phyloP scores from a whole-genome alignment of 108 stramenopile genomes.

The Discostella pseudostelligera region DNA sequence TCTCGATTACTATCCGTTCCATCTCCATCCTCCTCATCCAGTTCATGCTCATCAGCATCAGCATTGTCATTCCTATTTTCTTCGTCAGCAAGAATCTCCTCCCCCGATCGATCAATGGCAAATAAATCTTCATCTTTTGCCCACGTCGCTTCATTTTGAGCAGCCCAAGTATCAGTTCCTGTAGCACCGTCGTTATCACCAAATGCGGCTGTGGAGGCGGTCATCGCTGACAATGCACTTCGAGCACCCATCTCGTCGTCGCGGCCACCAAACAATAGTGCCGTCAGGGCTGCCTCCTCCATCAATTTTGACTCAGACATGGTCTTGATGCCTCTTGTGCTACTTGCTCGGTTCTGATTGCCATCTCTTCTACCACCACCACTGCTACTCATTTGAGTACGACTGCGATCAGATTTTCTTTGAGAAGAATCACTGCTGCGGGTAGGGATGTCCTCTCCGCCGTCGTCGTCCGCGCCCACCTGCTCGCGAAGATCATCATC shows the following conservation, averaged over 20 bases:
- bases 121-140: conserved; percentile 24
- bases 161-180: conserved; percentile 9
- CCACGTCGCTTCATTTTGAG: not conserved
- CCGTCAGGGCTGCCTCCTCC: conserved; percentile 26
- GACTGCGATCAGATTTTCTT: not conserved
- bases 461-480: too few relatives aligned
- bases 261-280: conserved; percentile 21
- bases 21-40: conserved; percentile 25
- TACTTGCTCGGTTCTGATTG: not conserved
- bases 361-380: not conserved
- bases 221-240: not conserved
- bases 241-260: conserved; percentile 7
- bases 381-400: not conserved
- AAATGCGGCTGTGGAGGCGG: not conserved
- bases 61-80: conserved; percentile 9
- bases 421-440: too few relatives aligned
- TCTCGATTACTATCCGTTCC: conserved; percentile 12
- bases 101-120: conserved; percentile 37
- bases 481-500: too few relatives aligned
- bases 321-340: too few relatives aligned
- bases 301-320: conserved; percentile 23
- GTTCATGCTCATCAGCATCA: conserved; percentile 23
- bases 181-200: conserved; percentile 1
- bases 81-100: conserved; percentile 28
- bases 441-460: too few relatives aligned